Percentiles rank a stretch among this genome's conserved stretches.
Conservation (phyloP, 2,329 filamentous ascomycete species). For the Paraphaeosphaeria sporulosa region DNA sequence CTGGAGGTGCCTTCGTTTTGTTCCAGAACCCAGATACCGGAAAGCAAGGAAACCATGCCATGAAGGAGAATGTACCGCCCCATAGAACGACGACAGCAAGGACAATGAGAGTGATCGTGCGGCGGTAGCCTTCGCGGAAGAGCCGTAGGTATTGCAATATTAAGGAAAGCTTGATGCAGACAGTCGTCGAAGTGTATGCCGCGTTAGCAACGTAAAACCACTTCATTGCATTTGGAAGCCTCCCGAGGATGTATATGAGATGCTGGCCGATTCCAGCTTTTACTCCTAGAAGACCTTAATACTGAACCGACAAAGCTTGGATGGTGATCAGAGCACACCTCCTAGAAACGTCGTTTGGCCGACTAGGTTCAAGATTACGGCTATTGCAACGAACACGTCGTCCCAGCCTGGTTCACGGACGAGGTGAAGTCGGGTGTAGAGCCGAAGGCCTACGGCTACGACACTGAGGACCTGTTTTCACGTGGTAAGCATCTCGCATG, state of each 20-base stretch:
- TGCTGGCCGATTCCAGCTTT: slow-evolving; percentile 41
- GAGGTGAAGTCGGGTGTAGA: slow-evolving; percentile 34
- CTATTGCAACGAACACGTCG: slow-evolving; percentile 41
- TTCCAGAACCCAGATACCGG: slow-evolving; percentile 35
- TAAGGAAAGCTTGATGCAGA: slow-evolving; percentile 43
- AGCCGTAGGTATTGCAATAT: slow-evolving; percentile 44
- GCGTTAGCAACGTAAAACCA: slow-evolving; percentile 19
- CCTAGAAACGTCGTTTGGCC: background rate
- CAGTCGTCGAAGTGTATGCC: slow-evolving; percentile 36
- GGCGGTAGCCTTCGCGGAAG: slow-evolving; percentile 31
- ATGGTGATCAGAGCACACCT: background rate
- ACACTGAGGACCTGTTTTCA: slow-evolving; percentile 32
- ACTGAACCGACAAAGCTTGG: background rate
- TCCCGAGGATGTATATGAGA: slow-evolving; percentile 25
- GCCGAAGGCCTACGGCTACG: slow-evolving; percentile 33
- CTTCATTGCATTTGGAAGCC: slow-evolving; percentile 24
- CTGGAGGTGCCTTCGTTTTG: slow-evolving; percentile 13
- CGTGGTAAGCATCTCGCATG: background rate
- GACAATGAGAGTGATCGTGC: slow-evolving; percentile 23
- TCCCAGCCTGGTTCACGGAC: slow-evolving; percentile 43
- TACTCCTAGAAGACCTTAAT: slow-evolving; percentile 23
- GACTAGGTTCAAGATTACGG: background rate
- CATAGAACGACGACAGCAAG: slow-evolving; percentile 29
- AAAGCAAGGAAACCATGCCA: slow-evolving; percentile 39
- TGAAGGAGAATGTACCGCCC: slow-evolving; percentile 34